Conservation (phyloP, 2,329 filamentous ascomycete genomes). For the Zasmidium angulare region DNA sequence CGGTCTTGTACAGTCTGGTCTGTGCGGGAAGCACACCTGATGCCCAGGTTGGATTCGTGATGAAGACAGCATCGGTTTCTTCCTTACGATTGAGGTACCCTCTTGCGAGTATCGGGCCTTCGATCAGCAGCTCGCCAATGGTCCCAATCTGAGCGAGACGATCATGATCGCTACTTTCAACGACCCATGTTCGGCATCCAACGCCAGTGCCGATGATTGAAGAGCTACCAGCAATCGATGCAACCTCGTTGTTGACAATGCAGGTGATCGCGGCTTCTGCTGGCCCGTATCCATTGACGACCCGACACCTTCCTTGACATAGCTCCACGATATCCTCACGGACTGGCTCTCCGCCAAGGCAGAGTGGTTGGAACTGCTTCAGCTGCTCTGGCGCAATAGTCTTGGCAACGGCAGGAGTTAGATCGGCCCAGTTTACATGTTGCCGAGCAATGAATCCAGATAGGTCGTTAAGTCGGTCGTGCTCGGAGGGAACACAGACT, state of each 20-base stretch:
- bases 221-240: not conserved
- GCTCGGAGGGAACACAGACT: not conserved
- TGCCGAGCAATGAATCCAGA: not conserved
- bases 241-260: not conserved
- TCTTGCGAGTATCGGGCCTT: conserved; percentile 45
- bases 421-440: not conserved
- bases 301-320: not conserved
- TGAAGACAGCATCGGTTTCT: conserved; percentile 33
- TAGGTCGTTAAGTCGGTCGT: not conserved
- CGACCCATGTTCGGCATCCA: conserved; percentile 29
- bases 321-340: not conserved
- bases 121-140: conserved; percentile 50
- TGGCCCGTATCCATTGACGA: not conserved
- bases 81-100: conserved; percentile 37
- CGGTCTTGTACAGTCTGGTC: too few species aligned
- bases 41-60: too few species aligned
- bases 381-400: not conserved
- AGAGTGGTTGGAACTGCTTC: not conserved
- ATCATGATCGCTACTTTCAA: conserved; percentile 30
- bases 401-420: not conserved
- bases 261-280: not conserved
- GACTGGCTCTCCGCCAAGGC: not conserved
- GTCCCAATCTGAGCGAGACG: conserved; percentile 42
- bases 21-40: too few species aligned
- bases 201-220: not conserved